Evolutionary conservation across 106 monocot species (phyloP), one percentile per base, ranked within the genome.

Genomic region (Ottelia alismoides): DNA sequence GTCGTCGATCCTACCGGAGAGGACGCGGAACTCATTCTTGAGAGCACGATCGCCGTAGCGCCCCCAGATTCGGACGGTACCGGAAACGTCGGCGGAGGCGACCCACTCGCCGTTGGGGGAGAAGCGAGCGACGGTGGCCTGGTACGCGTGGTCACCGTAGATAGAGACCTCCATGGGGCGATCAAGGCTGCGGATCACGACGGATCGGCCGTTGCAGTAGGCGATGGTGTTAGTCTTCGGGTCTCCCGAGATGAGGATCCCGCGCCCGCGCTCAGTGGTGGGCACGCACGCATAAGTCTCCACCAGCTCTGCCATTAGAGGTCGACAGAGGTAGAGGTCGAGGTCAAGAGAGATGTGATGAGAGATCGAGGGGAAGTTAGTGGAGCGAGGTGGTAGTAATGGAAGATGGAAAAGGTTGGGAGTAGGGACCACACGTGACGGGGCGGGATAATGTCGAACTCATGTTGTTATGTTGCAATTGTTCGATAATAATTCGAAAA

Each of bases 61-160:
- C n/a, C 98, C 98, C 98, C 98, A 98, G 62, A 98, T 72, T 56
- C 98, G 67, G 31, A 90, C 86, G 22, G 73, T 72, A 21, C 96
- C 98, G 22, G 98, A 90, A 32, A 78, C 72, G 65, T 98, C 90
- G 35, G 79, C 90, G 47, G 98, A 98, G 30, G 98, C 98, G 43
- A 98, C 74, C 98, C 98, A 98, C 77, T 98, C 98, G 31, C 98
- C 98, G 45, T 98, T 98, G 51, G 90, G 98, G 45, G 98, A 98
- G 68, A 90, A 90, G 12, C 98, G 72, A 16, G 85, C 90, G 31
- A 90, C 79, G 22, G 98, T 83, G 51, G 76, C 74, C 11, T 50
- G 74, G 78, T 98, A 79, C 20, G 77, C 78, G 68, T 98, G 98
- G 51, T 98, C 98, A 0, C 74, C 82, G 70, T 98, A 98, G 60